Evolutionary conservation across 441 rosid genomes (phyloP).

Genomic region (Bruguiera hainesii): DNA sequence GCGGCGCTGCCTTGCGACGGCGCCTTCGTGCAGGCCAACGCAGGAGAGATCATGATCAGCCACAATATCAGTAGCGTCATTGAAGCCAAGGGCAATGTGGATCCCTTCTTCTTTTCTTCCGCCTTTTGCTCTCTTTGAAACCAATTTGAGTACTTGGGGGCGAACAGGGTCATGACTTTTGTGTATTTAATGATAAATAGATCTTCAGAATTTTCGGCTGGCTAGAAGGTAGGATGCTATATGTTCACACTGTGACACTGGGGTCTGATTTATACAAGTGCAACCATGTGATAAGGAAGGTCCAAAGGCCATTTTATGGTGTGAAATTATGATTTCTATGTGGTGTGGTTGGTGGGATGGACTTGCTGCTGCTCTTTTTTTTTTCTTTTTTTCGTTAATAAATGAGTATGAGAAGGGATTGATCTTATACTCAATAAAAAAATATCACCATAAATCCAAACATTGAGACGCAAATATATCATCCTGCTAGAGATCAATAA

Average conservation of each 20-base stretch:
- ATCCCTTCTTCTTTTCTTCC: constrained; percentile 12
- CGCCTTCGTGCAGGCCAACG: constrained; percentile 18
- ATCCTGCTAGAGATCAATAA: too few relatives aligned
- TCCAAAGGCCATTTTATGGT: too few relatives aligned
- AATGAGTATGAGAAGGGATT: too few relatives aligned
- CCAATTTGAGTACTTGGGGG: neutral
- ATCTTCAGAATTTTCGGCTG: neutral
- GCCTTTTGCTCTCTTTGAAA: neutral
- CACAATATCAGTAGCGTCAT: constrained; percentile 13
- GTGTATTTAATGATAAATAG: constrained; percentile 1
- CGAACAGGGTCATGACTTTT: neutral
- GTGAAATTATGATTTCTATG: neutral
- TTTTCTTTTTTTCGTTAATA: too few relatives aligned
- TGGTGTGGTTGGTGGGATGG: too few relatives aligned
- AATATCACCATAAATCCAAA: too few relatives aligned
- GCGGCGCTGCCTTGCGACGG: constrained; percentile 20
- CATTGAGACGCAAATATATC: too few relatives aligned
- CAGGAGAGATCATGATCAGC: constrained; percentile 12
- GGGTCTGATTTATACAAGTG: neutral
- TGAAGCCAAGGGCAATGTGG: constrained; percentile 14
- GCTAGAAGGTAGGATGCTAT: neutral
- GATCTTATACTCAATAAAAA: too few relatives aligned
- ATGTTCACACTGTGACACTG: constrained; percentile 8
- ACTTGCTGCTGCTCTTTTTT: too few relatives aligned
- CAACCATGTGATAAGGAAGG: too few relatives aligned